Base-by-base conservation (phyloP, 176 grass and related monocot genomes). In the Oryza coarctata region DNA sequence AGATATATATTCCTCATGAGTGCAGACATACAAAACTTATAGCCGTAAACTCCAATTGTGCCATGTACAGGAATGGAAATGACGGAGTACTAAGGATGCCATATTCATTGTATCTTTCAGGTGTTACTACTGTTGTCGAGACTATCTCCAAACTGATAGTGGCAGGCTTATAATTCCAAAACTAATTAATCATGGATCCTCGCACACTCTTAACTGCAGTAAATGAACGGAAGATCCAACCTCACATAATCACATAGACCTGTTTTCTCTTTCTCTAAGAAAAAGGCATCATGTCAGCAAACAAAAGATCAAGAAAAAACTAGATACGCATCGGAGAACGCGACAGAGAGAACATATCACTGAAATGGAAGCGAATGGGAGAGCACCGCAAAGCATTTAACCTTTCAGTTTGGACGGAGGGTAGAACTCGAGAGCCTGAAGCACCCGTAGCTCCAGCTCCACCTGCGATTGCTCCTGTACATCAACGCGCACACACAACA, bases 331-430 rank as follows among this genome's bases (percentile, higher is more conserved):
- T 50, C 3, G 15, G 29, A 60, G 18, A 1, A 40, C 28, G 38
- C 13, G 57, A 45, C 11, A 41, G 40, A 41, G 12, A 41, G 40
- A 35, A 35, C 38, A 31, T 23, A 31, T 27, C 50, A 45, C 11
- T 7, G 9, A 10, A 68, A 80, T 7, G 22, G 7, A 69, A 5
- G 47, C 13, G 2, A 10, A 11, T 2, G 25, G 22, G 67, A 64
- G 57, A 22, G 30, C 50, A 52, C 0, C 18, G 33, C 0, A 3
- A 65, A 72, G 29, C 43, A 75, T 31, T 22, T 22, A 20, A 92
- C 90, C 90, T 89, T 92, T 86, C 31, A 92, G 67, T 89, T 89
- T 89, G 62, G 74, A 86, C 5, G 90, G 90, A 23, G 90, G 90
- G 80, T 92, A 89, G 83, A 92, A 83, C 80, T 92, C 84, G 14